Evolutionary conservation across 495 filamentous ascomycete species (phyloP).

Genomic region (Penicillium fimorum): DNA sequence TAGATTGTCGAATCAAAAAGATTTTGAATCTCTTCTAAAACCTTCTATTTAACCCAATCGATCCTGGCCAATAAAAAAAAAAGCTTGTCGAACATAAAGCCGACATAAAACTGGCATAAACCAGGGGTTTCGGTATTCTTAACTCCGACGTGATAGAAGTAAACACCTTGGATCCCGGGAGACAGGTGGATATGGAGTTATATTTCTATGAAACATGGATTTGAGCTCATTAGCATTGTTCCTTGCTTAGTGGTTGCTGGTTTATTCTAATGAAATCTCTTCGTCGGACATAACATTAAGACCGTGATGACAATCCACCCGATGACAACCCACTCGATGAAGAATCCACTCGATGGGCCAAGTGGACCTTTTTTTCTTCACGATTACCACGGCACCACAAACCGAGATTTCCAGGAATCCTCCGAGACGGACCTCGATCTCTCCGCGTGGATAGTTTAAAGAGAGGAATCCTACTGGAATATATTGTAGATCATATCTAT

Average conservation of each 20-base stretch:
- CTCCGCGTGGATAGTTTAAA: conserved; percentile 12
- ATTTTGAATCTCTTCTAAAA: background rate
- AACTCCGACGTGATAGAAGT: background rate
- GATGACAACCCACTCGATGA: conserved; percentile 8
- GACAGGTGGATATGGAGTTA: background rate
- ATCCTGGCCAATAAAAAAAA: no score
- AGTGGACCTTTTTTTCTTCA: conserved; percentile 10
- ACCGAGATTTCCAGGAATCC: conserved; percentile 1
- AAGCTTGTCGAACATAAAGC: background rate
- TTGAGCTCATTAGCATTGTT: background rate
- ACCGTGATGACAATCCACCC: conserved; percentile 19
- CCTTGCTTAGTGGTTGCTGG: background rate
- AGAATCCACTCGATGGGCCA: conserved; percentile 2
- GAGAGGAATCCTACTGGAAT: background rate
- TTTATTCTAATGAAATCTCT: background rate
- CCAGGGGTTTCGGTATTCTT: background rate
- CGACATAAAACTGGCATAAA: no score
- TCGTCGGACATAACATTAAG: conserved; percentile 20
- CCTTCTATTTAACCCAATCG: background rate
- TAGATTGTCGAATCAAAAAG: background rate
- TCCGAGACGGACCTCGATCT: conserved; percentile 3
- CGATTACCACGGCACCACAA: background rate
- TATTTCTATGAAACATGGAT: background rate
- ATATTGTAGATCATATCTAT: background rate
- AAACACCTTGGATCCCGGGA: background rate